Evolutionary conservation across 768 basidiomycete genomes (phyloP), one percentile per base, ranked within the genome.

Genomic region (Mrakia frigida): DNA sequence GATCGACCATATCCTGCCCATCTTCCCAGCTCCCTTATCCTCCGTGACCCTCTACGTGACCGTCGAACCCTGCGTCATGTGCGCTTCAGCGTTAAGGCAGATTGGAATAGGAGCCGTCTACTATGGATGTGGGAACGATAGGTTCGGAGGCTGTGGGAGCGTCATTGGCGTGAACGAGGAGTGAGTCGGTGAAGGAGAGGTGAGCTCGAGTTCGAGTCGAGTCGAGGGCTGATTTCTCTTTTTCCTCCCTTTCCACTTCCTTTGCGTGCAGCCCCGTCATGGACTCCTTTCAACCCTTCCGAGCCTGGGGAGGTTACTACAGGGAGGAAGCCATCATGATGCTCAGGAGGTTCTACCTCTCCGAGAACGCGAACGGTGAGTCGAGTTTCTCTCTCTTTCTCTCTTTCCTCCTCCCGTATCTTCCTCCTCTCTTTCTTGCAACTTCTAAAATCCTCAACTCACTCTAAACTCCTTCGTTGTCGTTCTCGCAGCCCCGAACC

Each of bases 51-150:
- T 98, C 39, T 99, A 98, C 82, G 97, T 98, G 71, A 99, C 97
- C 6, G 97, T 99, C 73, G 96, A 99, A 84, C 97, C 96, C 0
- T 99, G 97, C 84, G 94, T 98, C 82, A 98, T 98, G 97, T 99
- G 97, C 79, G 93, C 94, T 18, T 94, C 93, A 33, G 97, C 96
- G 16, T 87, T 99, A 46, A 88, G 96, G 73, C 97, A 98, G 84
- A 84, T 96, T 78, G 95, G 95, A 23, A 93, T 99, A 80, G 89
- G 89, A 75, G 87, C 90, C 79, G 96, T 98, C 9, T 91, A 89
- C 77, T 98, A 92, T 82, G 97, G 97, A 2, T 96, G 94, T 82
- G 91, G 88, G 31, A 99, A 99, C 82, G 96, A 97, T 79, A 87
- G 94, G 77, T 98, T 99, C 79, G 96, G 97, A 13, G 97, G 97